Conservation (phyloP, 108 stramenopile species). For the Skeletonema grethae region DNA sequence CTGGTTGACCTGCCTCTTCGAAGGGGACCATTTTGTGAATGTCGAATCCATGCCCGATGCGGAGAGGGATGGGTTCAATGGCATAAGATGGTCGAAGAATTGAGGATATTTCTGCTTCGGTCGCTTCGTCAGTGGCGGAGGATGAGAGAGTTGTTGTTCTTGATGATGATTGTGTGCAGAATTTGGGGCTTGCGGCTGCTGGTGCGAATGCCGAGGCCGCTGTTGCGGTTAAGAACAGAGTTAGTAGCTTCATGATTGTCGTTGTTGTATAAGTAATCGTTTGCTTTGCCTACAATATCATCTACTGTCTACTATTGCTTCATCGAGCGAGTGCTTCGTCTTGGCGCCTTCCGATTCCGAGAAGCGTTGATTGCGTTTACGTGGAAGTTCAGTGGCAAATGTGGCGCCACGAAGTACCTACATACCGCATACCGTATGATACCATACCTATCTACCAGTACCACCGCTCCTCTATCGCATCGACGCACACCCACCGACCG, state of each 20-base stretch:
- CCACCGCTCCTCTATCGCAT: no score
- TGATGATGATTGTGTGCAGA: background rate
- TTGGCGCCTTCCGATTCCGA: no score
- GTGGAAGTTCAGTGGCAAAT: no score
- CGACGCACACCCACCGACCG: no score
- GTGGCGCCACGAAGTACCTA: no score
- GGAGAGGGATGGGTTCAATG: constrained; percentile 79
- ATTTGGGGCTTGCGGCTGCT: background rate
- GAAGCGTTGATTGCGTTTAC: no score
- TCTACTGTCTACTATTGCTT: no score
- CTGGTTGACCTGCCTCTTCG: constrained; percentile 85
- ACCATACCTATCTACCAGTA: no score
- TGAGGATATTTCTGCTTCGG: constrained; percentile 34
- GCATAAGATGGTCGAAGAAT: constrained; percentile 70
- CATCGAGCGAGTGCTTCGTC: no score
- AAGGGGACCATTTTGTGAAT: constrained; percentile 93
- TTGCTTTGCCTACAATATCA: no score
- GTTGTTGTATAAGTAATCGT: background rate
- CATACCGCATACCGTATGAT: no score
- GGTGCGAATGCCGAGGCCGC: background rate
- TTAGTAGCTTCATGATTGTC: background rate
- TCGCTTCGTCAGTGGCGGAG: constrained; percentile 4
- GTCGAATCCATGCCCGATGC: constrained; percentile 96
- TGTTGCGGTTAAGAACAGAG: background rate
- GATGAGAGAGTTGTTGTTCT: background rate